Base-by-base conservation (phyloP, 371 early-diverging fungal genomes). In the Dichotomocladium elegans region DNA sequence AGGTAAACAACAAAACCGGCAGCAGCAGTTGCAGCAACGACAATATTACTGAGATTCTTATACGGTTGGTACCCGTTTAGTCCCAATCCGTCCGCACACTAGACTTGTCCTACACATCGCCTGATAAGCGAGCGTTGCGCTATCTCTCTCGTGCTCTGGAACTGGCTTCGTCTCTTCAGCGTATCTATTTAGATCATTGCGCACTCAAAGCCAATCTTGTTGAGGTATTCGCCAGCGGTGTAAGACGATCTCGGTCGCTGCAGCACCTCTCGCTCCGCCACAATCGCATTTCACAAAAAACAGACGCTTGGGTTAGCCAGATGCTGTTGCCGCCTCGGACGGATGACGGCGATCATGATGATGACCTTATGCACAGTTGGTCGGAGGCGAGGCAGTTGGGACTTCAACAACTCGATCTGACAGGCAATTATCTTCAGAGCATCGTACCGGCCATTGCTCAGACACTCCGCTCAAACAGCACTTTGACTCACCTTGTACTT, bases 151-250 rank as follows among this genome's bases (percentile, higher is more conserved):
- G 83, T 52, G 83, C 83, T 0, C 53, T 88, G 21, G 45, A 53
- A n/a, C 21, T 57, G 42, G 74, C 78, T 19, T 63, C 77, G 1
- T 66, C 77, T 11, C 55, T 89, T 2, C 69, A 74, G 24, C 72
- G 63, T 3, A 55, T 89, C 12, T 72, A 66, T 42, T 57, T 89
- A 55, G 82, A 88, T 57, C 65, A 73, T 5, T 87, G 86, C 51
- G 64, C 70, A 12, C 50, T 86, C 24, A 77, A 74, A 24, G 69
- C 79, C 2, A 53, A 69, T 22, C 47, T 71, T n/a, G 55, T 86
- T 24, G 81, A 83, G 50, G 53, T 70, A 4, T 56, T 87, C 63
- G 79, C 78, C 4, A 69, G 78, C 8, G 77, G 80, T 8, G 63
- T 86, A 14, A 61, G 79, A 15, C 68, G 75, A 41, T 81, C 86